Evolutionary conservation across 495 filamentous ascomycete species (phyloP), one percentile per base, ranked within the genome.

Genomic region (Xylaria intraflava): DNA sequence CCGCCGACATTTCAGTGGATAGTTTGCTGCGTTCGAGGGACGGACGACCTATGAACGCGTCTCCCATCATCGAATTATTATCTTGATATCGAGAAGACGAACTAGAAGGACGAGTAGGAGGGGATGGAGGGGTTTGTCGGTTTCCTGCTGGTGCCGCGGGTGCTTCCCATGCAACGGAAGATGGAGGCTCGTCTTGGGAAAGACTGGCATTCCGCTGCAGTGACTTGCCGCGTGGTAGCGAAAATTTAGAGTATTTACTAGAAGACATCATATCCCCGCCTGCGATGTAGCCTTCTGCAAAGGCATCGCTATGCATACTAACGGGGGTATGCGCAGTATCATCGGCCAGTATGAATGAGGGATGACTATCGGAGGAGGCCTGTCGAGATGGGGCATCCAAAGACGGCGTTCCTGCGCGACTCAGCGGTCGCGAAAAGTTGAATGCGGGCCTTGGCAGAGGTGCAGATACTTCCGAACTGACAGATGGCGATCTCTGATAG

Each of bases 361-460:
- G 76, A 33, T 82, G 78, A 62, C 80, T 85, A 46, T 86, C 82
- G 3, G 75, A 80, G 6, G 83, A 81, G 5, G 75, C 66, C 51
- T 84, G 78, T 16, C 81, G 74, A 20, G 69, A 74, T 35, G 83
- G 79, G 2, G 69, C 51, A 24, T 89, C 85, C 23, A 80, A 55
- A 9, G 71, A 83, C 12, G 88, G 78, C 42, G 80, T 83, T 49
- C 84, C 85, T 8, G 86, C 83, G 56, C 89, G 79, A 68, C 93
- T 96, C 26, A 93, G 58, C 2, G 93, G 93, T 6, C 93, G 77
- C 2, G 93, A 96, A 68, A 97, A 97, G 67, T 97, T 98, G 65
- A 91, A 92, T 1, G 86, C 78, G 1, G 88, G 87, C 27, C 86
- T 82, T 1, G 84, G 81, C 27, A 87, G 73, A 17, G 60, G 69